Evolutionary conservation across 1,284 basidiomycete species (phyloP), one percentile per base, ranked within the genome.

Genomic region (Agaricales sp.): DNA sequence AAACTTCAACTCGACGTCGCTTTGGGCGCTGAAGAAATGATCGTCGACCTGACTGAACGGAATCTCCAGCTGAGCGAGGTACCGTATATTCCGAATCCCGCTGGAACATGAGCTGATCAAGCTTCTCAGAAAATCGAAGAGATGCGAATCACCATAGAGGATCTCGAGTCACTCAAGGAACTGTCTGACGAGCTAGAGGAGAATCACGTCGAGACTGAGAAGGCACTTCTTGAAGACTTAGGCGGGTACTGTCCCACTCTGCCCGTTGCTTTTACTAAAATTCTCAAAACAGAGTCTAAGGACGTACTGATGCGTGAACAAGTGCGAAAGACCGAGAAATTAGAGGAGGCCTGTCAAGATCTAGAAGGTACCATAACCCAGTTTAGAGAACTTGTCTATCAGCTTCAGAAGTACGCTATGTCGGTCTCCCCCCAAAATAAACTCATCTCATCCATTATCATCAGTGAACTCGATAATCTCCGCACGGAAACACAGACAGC

Each of bases 141-240:
- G 66, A 93, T 98, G 86, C 79, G 87, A 3, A 85, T 90, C 49
- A 90, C 88, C 0, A 92, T 98, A 47, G 95, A 98, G 61, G 95
- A 99, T 60, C 79, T 97, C 13, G 95, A 99, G 61, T 83, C 94
- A 12, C 78, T 99, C 47, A 92, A 94, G 63, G 94, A 98, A 58
- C 82, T 99, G 49, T 92, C 86, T 54, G 95, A 99, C 57, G 96
- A 99, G 66, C 76, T 99, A 2, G 96, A 99, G 64, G 95, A 99
- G 67, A 92, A 90, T 59, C 95, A 99, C 57, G 64, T 91, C 4
- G 95, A 97, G 65, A 92, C 92, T 0, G 95, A 98, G 67, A 92
- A 90, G 65, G 80, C 87, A 38, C 68, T 99, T 54, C 86, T 94
- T 58, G 91, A 91, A 50, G 94, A 97, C 51, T 76, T 98, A 39